A percentile compares a stretch with the other conserved stretches of the same genome.
These are phyloP conservation scores for Caryopteris hybrid DNA, from an alignment of 305 asterid genomes.

Conservation along the genomic window DNA sequence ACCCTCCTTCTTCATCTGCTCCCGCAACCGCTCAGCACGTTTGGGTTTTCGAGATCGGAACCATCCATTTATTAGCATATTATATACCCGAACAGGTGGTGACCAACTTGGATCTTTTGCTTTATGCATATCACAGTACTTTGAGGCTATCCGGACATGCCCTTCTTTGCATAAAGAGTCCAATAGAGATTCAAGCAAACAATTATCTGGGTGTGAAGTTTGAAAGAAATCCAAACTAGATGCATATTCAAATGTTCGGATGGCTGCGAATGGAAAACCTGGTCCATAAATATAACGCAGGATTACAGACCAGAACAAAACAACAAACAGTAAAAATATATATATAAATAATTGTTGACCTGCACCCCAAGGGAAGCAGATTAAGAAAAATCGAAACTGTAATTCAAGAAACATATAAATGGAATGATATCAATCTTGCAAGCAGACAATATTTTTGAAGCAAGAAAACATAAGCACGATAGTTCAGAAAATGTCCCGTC, in stretches of 20 bases:
- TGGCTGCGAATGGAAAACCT: constrained; percentile 63
- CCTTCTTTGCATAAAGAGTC: constrained; percentile 88
- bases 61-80: constrained; percentile 80
- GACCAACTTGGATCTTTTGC: constrained; percentile 49
- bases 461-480: neutral
- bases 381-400: neutral
- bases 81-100: constrained; percentile 48
- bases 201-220: constrained; percentile 28
- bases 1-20: constrained; percentile 55
- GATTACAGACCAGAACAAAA: neutral
- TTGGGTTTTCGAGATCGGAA: constrained; percentile 57
- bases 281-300: constrained; percentile 15
- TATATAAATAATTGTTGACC: no score
- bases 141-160: constrained; percentile 58
- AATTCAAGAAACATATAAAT: neutral
- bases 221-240: constrained; percentile 37
- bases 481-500: neutral
- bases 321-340: neutral
- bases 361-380: no score
- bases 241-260: constrained; percentile 60
- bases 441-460: neutral
- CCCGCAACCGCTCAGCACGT: constrained; percentile 56
- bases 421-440: neutral
- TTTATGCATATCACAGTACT: constrained; percentile 40
- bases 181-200: constrained; percentile 54